Percentiles rank a stretch among this genome's conserved stretches.
These are phyloP conservation scores for Annulohypoxylon truncatum DNA, from an alignment of 2,329 filamentous ascomycete species.

Conservation along the genomic window DNA sequence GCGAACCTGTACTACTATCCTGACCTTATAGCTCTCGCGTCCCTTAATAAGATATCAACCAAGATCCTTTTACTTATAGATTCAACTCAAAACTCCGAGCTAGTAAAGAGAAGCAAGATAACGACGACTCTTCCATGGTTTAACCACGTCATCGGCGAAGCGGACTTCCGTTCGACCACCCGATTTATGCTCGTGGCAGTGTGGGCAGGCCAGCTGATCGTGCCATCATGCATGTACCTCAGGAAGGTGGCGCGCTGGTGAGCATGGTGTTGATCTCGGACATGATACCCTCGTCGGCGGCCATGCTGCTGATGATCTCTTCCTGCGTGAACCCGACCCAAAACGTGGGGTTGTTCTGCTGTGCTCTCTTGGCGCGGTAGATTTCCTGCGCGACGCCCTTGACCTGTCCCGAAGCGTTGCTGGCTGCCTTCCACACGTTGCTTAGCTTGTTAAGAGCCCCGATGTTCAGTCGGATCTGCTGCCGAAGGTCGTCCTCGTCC, in stretches of 20 bases:
- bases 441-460: conserved; percentile 78
- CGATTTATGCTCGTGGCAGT: not conserved
- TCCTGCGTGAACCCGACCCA: conserved; percentile 67
- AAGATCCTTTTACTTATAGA: not conserved
- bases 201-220: not conserved
- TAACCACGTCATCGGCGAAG: not conserved
- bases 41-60: not conserved
- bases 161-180: not conserved
- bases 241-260: conserved; percentile 32
- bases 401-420: conserved; percentile 76
- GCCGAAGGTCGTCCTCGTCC: conserved; percentile 74
- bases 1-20: not conserved
- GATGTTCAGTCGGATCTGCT: conserved; percentile 82
- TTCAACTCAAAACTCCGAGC: conserved; percentile 17
- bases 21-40: conserved; percentile 4
- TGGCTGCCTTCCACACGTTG: conserved; percentile 78
- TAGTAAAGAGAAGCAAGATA: not conserved
- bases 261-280: conserved; percentile 63
- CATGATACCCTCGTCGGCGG: conserved; percentile 69
- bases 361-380: conserved; percentile 68
- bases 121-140: not conserved
- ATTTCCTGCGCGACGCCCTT: conserved; percentile 83
- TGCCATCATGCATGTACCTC: not conserved
- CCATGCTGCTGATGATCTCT: conserved; percentile 66
- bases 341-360: conserved; percentile 63